A percentile compares a stretch with the other conserved stretches of the same genome.
Conservation (phyloP, 1,284 basidiomycete genomes). For the Phlebopus sp. region DNA sequence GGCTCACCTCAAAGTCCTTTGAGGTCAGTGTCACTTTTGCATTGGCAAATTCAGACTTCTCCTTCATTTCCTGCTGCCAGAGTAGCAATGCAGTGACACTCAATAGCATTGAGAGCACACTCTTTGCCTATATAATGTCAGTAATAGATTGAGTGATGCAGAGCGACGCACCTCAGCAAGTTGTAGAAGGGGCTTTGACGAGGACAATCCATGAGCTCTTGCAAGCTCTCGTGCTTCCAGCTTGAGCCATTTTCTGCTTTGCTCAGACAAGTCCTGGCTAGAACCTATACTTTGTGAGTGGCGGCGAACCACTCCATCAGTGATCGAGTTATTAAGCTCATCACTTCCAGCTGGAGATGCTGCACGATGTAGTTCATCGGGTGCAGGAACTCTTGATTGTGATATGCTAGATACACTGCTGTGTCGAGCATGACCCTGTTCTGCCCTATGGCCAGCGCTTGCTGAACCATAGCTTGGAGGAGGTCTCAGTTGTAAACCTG, state of each 20-base stretch:
- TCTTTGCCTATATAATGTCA: not conserved
- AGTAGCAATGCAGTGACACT: not conserved
- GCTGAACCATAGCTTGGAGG: no score
- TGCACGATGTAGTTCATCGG: no score
- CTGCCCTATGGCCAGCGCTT: no score
- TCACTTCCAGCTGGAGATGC: no score
- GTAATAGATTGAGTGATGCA: not conserved
- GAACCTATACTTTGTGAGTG: no score
- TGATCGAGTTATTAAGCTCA: no score
- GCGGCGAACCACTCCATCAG: no score
- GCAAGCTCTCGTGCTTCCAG: not conserved
- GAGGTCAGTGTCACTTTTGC: not conserved
- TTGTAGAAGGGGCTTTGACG: not conserved
- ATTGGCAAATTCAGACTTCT: not conserved
- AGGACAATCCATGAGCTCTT: not conserved
- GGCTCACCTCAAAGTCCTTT: slow-evolving; percentile 1
- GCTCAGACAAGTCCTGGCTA: no score
- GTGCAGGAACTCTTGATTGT: no score
- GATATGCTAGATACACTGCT: no score
- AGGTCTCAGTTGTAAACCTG: no score
- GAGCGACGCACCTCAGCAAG: not conserved
- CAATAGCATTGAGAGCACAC: not conserved
- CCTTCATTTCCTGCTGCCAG: not conserved
- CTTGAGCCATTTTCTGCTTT: not conserved
- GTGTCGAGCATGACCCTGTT: no score